Conservation (phyloP, 345 rosid genomes). For the Odontarrhena argentea region DNA sequence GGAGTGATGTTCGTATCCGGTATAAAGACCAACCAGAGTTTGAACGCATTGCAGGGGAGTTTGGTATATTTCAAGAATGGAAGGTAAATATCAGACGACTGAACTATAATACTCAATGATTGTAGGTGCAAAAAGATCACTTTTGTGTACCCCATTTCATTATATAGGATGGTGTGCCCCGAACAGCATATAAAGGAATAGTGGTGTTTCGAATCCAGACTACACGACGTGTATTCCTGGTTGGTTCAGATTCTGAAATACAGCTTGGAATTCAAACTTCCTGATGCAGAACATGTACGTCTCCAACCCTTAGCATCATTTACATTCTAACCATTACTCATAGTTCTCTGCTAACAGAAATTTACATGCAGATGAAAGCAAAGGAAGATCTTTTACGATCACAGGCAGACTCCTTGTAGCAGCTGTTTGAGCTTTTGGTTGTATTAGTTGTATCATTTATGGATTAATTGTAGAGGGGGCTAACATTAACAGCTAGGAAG, state of each 20-base stretch:
- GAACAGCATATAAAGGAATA: constrained; percentile 91
- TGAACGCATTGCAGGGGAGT: constrained; percentile 72
- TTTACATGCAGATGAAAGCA: constrained; percentile 31
- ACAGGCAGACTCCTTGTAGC: constrained; percentile 23
- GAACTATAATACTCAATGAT: constrained; percentile 15
- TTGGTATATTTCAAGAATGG: constrained; percentile 97
- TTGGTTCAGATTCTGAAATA: constrained; percentile 64
- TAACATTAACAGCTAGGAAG: constrained; percentile 18
- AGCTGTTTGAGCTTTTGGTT: constrained; percentile 31
- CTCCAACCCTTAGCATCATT: constrained; percentile 22
- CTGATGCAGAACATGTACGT: constrained; percentile 41
- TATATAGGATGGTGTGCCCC: constrained; percentile 88
- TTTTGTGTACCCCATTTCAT: constrained; percentile 12
- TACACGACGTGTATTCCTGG: constrained; percentile 67
- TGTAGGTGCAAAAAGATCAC: constrained; percentile 15
- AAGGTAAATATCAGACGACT: constrained; percentile 54
- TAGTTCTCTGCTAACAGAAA: constrained; percentile 19
- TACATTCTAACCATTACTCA: constrained; percentile 6
- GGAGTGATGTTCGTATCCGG: constrained; percentile 70
- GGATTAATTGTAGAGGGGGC: constrained; percentile 6
- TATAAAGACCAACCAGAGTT: constrained; percentile 78
- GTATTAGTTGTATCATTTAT: constrained; percentile 14
- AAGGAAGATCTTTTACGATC: constrained; percentile 19
- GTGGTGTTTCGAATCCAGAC: constrained; percentile 76
- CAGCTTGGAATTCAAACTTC: constrained; percentile 62